Percentiles rank a stretch among this genome's conserved stretches.
Conservation (phyloP, 2,329 filamentous ascomycete species). For the Metarhizium anisopliae region DNA sequence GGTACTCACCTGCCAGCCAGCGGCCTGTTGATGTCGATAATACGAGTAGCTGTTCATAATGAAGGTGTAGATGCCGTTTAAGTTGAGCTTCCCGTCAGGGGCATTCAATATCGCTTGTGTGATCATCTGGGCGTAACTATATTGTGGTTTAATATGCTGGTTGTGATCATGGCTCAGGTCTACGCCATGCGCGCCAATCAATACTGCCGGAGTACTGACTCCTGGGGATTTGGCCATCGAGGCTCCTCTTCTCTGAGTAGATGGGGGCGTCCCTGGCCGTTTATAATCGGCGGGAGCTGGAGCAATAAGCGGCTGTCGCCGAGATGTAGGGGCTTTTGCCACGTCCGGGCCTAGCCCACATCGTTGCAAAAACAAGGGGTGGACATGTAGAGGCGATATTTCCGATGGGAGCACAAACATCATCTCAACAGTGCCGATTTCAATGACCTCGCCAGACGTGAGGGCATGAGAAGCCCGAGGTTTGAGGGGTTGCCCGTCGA, state of each 20-base stretch:
- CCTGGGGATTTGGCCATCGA: conserved; percentile 21
- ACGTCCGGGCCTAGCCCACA: conserved; percentile 41
- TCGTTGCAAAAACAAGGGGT: conserved; percentile 60
- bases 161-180: conserved; percentile 77
- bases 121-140: conserved; percentile 94
- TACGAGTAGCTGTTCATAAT: conserved; percentile 90
- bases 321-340: conserved; percentile 18
- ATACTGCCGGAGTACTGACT: conserved; percentile 26
- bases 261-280: conserved; percentile 52
- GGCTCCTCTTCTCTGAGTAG: conserved; percentile 23
- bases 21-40: conserved; percentile 67
- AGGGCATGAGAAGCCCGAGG: conserved; percentile 57
- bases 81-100: conserved; percentile 76
- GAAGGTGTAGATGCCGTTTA: conserved; percentile 88
- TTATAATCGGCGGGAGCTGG: conserved; percentile 53
- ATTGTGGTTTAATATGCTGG: conserved; percentile 88
- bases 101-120: conserved; percentile 90
- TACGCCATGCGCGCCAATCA: conserved; percentile 42
- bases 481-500: conserved; percentile 67
- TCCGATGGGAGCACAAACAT: conserved; percentile 91
- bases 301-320: conserved; percentile 40
- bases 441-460: conserved; percentile 81
- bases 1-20: conserved; percentile 76
- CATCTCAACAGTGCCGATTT: conserved; percentile 92
- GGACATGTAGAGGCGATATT: conserved; percentile 55